Conservation (phyloP, 495 filamentous ascomycete species). For the Aspergillus asperescens region DNA sequence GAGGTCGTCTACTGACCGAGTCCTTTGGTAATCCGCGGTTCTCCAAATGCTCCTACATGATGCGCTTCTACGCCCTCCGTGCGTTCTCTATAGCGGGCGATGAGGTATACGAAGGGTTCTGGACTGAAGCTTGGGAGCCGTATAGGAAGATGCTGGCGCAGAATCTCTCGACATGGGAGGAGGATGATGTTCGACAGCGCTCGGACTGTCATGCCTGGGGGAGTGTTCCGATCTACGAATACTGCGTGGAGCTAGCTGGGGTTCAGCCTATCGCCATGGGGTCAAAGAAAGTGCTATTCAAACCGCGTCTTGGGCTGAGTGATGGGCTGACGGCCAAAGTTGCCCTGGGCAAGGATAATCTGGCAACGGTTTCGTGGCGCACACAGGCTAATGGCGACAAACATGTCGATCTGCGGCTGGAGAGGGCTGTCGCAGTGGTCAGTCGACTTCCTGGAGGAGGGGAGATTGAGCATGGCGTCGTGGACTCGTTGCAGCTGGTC, state of each 20-base stretch:
- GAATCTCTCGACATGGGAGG: conserved; percentile 39
- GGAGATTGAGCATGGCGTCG: conserved; percentile 21
- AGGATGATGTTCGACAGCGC: conserved; percentile 35
- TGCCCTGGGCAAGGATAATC: conserved; percentile 26
- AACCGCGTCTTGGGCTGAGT: conserved; percentile 27
- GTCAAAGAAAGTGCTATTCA: conserved; percentile 25
- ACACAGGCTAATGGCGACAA: conserved; percentile 6
- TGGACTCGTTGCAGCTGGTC: not conserved
- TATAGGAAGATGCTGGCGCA: conserved; percentile 32
- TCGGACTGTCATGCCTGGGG: conserved; percentile 43
- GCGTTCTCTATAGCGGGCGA: conserved; percentile 26
- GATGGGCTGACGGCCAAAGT: conserved; percentile 23
- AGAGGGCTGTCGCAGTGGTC: conserved; percentile 24
- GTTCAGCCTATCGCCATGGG: conserved; percentile 23
- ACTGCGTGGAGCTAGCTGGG: conserved; percentile 32
- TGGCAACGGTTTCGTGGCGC: conserved; percentile 27
- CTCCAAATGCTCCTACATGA: conserved; percentile 35
- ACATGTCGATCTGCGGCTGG: conserved; percentile 21
- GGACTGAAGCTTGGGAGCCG: conserved; percentile 26
- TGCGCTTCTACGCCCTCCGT: conserved; percentile 38
- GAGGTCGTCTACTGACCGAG: conserved; percentile 18
- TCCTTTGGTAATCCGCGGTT: conserved; percentile 23
- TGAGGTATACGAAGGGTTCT: conserved; percentile 25
- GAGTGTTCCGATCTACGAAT: conserved; percentile 39
- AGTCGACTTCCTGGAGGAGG: conserved; percentile 21